Percentiles rank a stretch among this genome's conserved stretches.
These are phyloP conservation scores for Cladosporium cucumerinum DNA, from an alignment of 2,329 filamentous ascomycete genomes.

Conservation along the genomic window DNA sequence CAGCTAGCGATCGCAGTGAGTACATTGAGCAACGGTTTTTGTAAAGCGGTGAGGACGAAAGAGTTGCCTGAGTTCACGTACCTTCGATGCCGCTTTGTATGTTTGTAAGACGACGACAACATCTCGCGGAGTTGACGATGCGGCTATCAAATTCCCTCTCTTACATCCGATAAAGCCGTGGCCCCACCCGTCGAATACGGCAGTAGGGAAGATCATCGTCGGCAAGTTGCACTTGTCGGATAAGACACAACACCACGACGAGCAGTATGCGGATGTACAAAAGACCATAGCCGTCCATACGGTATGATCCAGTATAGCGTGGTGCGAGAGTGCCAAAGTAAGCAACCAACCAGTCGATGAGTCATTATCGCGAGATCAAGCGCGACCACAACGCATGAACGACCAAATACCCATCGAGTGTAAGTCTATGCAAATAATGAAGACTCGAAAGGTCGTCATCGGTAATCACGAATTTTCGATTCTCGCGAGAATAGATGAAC, in stretches of 20 bases:
- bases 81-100: background rate
- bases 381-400: background rate
- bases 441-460: background rate
- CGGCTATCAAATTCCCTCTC: background rate
- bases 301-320: background rate
- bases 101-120: background rate
- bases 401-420: background rate
- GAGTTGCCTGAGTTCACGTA: background rate
- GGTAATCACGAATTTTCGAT: background rate
- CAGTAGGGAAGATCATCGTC: background rate
- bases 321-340: background rate
- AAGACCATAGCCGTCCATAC: background rate
- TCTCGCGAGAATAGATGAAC: background rate
- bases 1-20: slow-evolving; percentile 14
- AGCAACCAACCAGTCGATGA: background rate
- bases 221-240: background rate
- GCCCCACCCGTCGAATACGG: background rate
- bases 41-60: background rate
- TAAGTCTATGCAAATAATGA: background rate
- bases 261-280: too few species aligned
- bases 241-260: background rate
- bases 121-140: background rate
- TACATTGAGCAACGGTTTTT: background rate
- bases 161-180: background rate
- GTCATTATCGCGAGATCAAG: background rate